Evolutionary conservation across 2,329 filamentous ascomycete genomes (phyloP).

Genomic region (Graphilbum fragrans): DNA sequence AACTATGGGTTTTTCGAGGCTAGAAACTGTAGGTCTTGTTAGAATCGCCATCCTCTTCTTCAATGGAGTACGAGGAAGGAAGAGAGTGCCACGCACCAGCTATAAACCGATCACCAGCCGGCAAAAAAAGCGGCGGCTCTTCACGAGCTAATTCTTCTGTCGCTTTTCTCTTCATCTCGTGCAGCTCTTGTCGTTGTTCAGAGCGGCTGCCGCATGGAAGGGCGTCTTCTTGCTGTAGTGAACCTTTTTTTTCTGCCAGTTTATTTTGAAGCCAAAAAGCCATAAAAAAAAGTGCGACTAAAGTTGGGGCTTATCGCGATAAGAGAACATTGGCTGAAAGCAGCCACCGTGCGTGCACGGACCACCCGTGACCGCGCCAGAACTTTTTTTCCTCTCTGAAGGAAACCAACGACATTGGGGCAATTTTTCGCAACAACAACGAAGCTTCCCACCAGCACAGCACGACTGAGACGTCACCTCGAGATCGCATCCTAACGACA

Average conservation of each 20-base stretch:
- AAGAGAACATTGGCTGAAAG: slow-evolving; percentile 1
- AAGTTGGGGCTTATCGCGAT: slow-evolving; percentile 4
- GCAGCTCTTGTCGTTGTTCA: too few relatives aligned
- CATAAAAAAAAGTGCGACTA: slow-evolving; percentile 1
- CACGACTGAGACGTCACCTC: too few relatives aligned
- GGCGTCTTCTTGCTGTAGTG: not conserved
- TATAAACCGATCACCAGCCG: not conserved
- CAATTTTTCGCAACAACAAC: not conserved
- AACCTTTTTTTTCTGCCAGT: not conserved
- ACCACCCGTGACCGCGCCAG: slow-evolving; percentile 2
- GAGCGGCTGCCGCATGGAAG: not conserved
- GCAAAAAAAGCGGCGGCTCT: not conserved
- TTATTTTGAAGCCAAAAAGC: not conserved
- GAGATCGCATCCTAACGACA: not conserved
- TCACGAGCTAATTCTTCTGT: slow-evolving; percentile 5
- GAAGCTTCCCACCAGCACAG: not conserved
- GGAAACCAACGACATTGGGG: not conserved
- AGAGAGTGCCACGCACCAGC: not conserved
- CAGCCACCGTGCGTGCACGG: slow-evolving; percentile 1
- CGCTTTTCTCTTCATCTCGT: slow-evolving; percentile 10
- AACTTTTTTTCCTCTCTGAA: slow-evolving; percentile 6
- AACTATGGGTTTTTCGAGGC: not conserved
- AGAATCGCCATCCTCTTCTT: too few relatives aligned
- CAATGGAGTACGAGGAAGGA: too few relatives aligned
- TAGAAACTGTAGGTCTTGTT: too few relatives aligned